Conservation (phyloP, 163 green algal species). For the Scenedesmus sp. region DNA sequence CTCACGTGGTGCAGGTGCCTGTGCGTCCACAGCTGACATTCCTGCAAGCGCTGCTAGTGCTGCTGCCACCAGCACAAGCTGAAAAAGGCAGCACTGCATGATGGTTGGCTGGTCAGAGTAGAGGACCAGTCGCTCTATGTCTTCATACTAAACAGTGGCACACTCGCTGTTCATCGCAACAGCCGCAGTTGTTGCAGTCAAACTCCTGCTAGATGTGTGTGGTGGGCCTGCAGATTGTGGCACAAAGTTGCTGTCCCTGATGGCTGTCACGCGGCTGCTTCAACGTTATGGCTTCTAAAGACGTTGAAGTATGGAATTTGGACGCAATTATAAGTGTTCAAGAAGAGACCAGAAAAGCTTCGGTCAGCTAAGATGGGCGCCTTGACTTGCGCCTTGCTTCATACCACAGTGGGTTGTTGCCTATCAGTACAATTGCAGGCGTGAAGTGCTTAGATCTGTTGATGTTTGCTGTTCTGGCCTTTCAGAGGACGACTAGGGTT, state of each 20-base stretch:
- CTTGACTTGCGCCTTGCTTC: background rate
- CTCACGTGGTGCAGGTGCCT: background rate
- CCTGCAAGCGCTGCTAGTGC: background rate
- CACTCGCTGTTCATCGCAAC: background rate
- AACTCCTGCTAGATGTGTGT: background rate
- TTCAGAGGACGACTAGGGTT: background rate
- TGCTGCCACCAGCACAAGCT: constrained; percentile 2
- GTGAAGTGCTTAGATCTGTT: too few relatives aligned
- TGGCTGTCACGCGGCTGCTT: background rate
- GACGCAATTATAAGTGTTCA: background rate
- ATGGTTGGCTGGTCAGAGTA: background rate
- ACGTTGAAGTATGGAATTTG: too few relatives aligned
- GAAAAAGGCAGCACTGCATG: background rate
- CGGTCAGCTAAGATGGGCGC: background rate
- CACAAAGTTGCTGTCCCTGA: background rate
- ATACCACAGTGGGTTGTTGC: too few relatives aligned
- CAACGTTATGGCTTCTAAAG: background rate
- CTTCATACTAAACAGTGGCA: background rate
- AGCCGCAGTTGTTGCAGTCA: background rate
- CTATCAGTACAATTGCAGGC: too few relatives aligned
- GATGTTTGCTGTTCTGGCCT: too few relatives aligned
- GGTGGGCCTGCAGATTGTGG: background rate
- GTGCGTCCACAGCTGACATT: background rate
- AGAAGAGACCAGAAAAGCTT: background rate
- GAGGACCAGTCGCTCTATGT: background rate